Percentiles rank a stretch among this genome's conserved stretches.
Conservation (phyloP, 2,329 filamentous ascomycete genomes). For the Parascedosporium putredinis region DNA sequence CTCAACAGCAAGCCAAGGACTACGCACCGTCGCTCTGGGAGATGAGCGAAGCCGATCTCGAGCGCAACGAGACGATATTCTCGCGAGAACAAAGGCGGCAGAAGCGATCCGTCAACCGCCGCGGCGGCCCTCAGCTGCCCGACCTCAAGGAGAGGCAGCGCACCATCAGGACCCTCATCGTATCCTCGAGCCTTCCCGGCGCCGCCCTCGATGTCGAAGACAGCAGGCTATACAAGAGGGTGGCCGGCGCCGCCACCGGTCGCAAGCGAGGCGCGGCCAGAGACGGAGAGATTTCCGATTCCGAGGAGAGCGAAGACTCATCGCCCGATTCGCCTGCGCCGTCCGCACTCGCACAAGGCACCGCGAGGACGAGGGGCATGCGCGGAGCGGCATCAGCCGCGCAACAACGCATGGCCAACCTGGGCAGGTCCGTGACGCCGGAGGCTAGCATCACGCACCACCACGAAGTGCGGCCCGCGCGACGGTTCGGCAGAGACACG, state of each 20-base stretch:
- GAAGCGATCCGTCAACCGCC: conserved; percentile 88
- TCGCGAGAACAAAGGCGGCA: conserved; percentile 88
- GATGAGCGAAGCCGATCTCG: conserved; percentile 79
- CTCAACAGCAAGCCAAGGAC: conserved; percentile 87
- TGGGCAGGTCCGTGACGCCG: conserved; percentile 80
- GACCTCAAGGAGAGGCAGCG: conserved; percentile 91
- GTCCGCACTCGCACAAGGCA: conserved; percentile 55
- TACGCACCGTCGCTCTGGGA: conserved; percentile 91
- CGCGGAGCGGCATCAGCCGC: conserved; percentile 79
- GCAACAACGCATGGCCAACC: conserved; percentile 74
- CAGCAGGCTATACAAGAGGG: conserved; percentile 75
- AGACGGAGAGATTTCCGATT: conserved; percentile 71
- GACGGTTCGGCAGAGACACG: conserved; percentile 49
- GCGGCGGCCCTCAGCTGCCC: conserved; percentile 86
- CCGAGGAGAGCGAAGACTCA: conserved; percentile 85
- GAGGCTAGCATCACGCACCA: conserved; percentile 57
- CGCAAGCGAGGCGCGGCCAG: conserved; percentile 24
- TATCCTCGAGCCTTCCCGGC: conserved; percentile 86
- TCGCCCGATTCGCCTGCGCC: conserved; percentile 75
- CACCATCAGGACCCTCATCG: conserved; percentile 83
- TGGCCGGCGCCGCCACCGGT: conserved; percentile 45
- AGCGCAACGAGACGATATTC: conserved; percentile 84
- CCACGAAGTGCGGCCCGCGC: conserved; percentile 62
- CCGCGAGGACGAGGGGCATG: conserved; percentile 78
- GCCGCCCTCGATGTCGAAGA: conserved; percentile 72